Evolutionary conservation across 768 basidiomycete genomes (phyloP).

Genomic region (Tylopilus balloui): DNA sequence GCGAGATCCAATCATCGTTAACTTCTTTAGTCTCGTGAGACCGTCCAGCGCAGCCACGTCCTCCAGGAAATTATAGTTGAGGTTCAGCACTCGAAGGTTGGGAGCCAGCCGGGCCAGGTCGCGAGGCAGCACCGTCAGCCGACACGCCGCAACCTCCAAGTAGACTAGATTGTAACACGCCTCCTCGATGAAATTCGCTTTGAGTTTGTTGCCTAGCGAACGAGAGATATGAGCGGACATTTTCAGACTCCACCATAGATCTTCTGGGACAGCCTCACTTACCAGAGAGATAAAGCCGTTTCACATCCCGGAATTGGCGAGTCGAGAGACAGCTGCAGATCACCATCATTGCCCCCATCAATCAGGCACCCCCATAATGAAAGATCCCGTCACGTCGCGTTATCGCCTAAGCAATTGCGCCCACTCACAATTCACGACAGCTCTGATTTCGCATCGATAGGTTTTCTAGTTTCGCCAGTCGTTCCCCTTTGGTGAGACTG

Average conservation of each 20-base stretch:
- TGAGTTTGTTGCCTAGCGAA: conserved; percentile 66
- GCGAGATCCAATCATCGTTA: conserved; percentile 83
- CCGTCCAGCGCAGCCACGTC: conserved; percentile 65
- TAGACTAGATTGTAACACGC: conserved; percentile 88
- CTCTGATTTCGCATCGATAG: conserved; percentile 88
- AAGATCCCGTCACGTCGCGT: conserved; percentile 36
- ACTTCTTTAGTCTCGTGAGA: conserved; percentile 69
- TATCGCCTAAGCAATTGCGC: conserved; percentile 13
- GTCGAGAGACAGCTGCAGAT: conserved; percentile 39
- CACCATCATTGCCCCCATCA: conserved; percentile 33
- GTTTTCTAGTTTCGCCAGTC: conserved; percentile 75
- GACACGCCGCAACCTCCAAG: conserved; percentile 87
- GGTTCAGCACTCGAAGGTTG: conserved; percentile 86
- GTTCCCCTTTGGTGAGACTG: conserved; percentile 48
- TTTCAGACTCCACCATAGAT: conserved; percentile 14
- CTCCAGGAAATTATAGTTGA: conserved; percentile 96
- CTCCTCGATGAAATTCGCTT: conserved; percentile 56
- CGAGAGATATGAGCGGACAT: conserved; percentile 18
- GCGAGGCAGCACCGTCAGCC: conserved; percentile 68
- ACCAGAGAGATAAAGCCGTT: conserved; percentile 94
- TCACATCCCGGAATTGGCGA: conserved; percentile 84
- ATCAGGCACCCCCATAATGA: conserved; percentile 35
- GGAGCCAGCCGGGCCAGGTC: conserved; percentile 65
- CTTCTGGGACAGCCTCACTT: conserved; percentile 32
- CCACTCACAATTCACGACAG: conserved; percentile 67